Evolutionary conservation across 148 eudicot species (phyloP), one percentile per base, ranked within the genome.

Genomic region (Gaultheria prostrata): DNA sequence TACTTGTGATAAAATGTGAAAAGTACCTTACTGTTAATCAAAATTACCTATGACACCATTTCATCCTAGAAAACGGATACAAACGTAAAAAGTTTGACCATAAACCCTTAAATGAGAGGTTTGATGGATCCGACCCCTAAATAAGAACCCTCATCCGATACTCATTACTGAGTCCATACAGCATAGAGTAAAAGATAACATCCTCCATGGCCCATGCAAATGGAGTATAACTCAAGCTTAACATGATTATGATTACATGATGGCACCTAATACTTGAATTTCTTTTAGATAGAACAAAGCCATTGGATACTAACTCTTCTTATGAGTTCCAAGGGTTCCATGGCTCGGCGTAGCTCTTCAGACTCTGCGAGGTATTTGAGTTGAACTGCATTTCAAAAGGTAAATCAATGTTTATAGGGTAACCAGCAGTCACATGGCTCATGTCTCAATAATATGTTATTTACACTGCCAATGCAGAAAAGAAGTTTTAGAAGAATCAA

Each of bases 241-340:
- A n/a, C 57, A 76, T 12, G n/a, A 59, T n/a, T 56, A 21, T 77
- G n/a, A 59, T n/a, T 56, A 21, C 51, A 51, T 14, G 43, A 17
- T 11, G 33, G 72, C 5, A 59, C 82, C 57, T 17, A 6, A 65
- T 28, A 13, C 74, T 48, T 65, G 54, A 21, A 28, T 65, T 26
- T 48, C 32, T 35, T 35, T 9, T 67, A 28, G 76, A 81, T 54
- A 43, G 17, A 48, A 70, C 76, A 87, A 80, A 76, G 51, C 17
- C 32, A 82, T 3, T 39, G 61, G 45, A 24, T 8, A 84, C 93
- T 82, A 88, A 92, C 98, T 86, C 98, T 89, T 86, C 74, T 91
- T 54, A 95, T 95, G 78, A 95, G 86, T 72, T 93, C 93, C 80
- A 89, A 57, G 4, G 98, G 97, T 67, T 89, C 91, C 97, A 92